Evolutionary conservation across 192 early-diverging fungal genomes (phyloP).

Genomic region (Podochytrium sp.): DNA sequence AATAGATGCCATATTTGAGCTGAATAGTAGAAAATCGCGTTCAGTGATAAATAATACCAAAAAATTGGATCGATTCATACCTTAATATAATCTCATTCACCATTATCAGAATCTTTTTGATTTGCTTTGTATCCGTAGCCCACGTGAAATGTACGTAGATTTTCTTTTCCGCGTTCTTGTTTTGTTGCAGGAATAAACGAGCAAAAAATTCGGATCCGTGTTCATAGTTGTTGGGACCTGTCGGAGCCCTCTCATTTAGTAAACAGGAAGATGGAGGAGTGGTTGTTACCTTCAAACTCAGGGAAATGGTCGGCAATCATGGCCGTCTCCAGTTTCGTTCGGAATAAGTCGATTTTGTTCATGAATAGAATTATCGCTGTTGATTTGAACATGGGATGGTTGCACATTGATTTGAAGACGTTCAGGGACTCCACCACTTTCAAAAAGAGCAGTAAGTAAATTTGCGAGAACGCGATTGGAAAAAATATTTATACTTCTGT

Average conservation of each 20-base stretch:
- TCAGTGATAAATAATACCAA: not conserved
- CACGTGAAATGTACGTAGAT: slow-evolving; percentile 67
- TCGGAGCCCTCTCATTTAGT: not conserved
- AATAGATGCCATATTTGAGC: slow-evolving; percentile 18
- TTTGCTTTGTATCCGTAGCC: slow-evolving; percentile 66
- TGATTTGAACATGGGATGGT: slow-evolving; percentile 47
- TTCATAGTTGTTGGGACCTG: slow-evolving; percentile 54
- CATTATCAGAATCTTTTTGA: slow-evolving; percentile 46
- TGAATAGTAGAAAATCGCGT: not conserved
- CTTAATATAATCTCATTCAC: slow-evolving; percentile 38
- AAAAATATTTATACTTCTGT: slow-evolving; percentile 42
- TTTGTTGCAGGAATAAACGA: slow-evolving; percentile 41
- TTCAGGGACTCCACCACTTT: slow-evolving; percentile 50
- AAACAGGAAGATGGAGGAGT: not conserved
- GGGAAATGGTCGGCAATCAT: slow-evolving; percentile 58
- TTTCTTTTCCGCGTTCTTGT: slow-evolving; percentile 49
- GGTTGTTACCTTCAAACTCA: slow-evolving; percentile 51
- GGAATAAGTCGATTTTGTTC: slow-evolving; percentile 70
- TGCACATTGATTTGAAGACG: slow-evolving; percentile 40
- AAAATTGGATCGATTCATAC: not conserved
- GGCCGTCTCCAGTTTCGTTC: slow-evolving; percentile 51
- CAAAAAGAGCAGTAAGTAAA: slow-evolving; percentile 2
- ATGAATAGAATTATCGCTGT: slow-evolving; percentile 67
- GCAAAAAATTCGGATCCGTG: slow-evolving; percentile 52
- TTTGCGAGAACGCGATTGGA: not conserved